Evolutionary conservation across 495 filamentous ascomycete species (phyloP), one percentile per base, ranked within the genome.

Genomic region (Aspergillus sclerotioniger): DNA sequence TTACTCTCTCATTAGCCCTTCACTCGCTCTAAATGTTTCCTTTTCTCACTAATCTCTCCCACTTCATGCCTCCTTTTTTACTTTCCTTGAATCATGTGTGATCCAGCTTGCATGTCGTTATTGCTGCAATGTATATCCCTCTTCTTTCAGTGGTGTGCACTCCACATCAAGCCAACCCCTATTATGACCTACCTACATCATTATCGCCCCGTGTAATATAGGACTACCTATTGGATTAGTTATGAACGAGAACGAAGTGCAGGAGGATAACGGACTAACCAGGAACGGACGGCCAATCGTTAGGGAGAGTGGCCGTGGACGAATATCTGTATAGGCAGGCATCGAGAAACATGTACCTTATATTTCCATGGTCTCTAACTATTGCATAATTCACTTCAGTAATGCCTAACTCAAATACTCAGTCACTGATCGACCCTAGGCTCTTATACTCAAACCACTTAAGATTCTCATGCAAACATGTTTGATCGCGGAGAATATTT

Each of bases 201-300:
- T 37, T 46, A 57, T 46, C 61, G 21, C 59, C 44, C 47, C 47
- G 47, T 50, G 47, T 50, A 50, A 50, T 50, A 28, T 50, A 50
- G 47, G 47, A 49, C 21, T 29, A 50, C 47, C 47, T 32, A 50
- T 50, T 50, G 28, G 47, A n/a, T 33, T 17, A 9, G 17, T 32
- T 16, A 50, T 32, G 7, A 50, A 16, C 20, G 28, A 49, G 46
- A n/a, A 28, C 20, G 28, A 28, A 28, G 10, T 13, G 9, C 37
- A 41, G 12, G n/a, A n/a, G 12, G 37, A 41, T 1, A 41, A n/a
- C 10, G 9, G 37, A 41, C 12, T n/a, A 10, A 35, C 9, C 1
- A 13, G 33, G 33, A 35, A 35, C 9, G 33, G 33, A 9, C 10
- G 25, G 5, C 25, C 25, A 25, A 25, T 25, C 2, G 25, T 25